These are phyloP conservation scores for Fusarium subglutinans DNA, from an alignment of 2,329 filamentous ascomycete species.

Conservation along the genomic window DNA sequence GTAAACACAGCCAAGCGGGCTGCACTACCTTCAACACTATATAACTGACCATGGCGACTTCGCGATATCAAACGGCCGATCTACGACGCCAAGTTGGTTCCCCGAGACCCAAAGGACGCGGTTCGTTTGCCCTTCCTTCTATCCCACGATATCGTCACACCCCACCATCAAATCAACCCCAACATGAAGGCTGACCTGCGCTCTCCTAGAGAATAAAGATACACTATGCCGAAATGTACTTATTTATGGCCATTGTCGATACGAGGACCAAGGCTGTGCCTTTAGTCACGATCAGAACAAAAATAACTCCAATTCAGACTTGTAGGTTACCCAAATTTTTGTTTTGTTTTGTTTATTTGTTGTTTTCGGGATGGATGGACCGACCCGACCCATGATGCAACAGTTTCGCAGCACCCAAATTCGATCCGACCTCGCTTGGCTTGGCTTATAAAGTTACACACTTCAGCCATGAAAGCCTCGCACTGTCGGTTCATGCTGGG, in stretches of 20 bases:
- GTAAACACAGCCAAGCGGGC: conserved; percentile 54
- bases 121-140: conserved; percentile 49
- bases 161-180: neutral
- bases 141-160: conserved; percentile 2
- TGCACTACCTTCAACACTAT: conserved; percentile 40
- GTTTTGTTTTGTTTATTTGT: conserved; percentile 1
- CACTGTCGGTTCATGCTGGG: neutral
- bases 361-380: neutral
- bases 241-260: conserved; percentile 93
- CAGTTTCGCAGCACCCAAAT: conserved; percentile 3
- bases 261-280: conserved; percentile 88
- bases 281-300: conserved; percentile 88
- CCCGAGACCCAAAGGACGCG: conserved; percentile 65
- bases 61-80: conserved; percentile 57
- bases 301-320: conserved; percentile 56
- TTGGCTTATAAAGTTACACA: conserved; percentile 19
- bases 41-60: conserved; percentile 55
- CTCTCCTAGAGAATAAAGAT: conserved; percentile 77
- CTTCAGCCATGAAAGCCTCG: neutral
- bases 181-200: conserved; percentile 17
- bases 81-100: conserved; percentile 64
- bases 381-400: conserved; percentile 4
- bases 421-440: conserved; percentile 11
- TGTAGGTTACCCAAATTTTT: conserved; percentile 52
- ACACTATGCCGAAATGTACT: conserved; percentile 91